Percentiles rank a stretch among this genome's conserved stretches.
Conservation (phyloP, 2,329 filamentous ascomycete species). For the Aspergillus sp. region DNA sequence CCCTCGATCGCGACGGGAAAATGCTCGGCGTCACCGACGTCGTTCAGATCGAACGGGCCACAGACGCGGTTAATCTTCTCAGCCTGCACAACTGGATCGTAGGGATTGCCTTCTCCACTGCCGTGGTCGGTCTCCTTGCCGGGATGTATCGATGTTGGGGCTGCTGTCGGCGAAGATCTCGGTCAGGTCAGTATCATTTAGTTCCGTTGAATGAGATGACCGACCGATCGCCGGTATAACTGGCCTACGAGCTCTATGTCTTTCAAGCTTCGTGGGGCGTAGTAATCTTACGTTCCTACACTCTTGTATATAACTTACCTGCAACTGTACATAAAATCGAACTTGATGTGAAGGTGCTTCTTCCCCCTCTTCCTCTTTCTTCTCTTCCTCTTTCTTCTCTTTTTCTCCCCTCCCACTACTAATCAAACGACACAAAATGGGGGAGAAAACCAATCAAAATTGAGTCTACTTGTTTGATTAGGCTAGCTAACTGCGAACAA, state of each 20-base stretch:
- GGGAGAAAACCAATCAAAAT: too few relatives aligned
- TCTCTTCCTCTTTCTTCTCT: too few relatives aligned
- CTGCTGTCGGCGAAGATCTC: constrained; percentile 3
- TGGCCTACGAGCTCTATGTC: not conserved
- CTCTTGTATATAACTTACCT: too few relatives aligned
- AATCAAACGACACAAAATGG: too few relatives aligned
- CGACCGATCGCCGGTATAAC: not conserved
- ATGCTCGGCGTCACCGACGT: constrained; percentile 17
- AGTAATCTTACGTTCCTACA: not conserved
- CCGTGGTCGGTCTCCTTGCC: constrained; percentile 12
- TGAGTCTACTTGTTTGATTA: too few relatives aligned
- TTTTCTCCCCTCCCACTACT: too few relatives aligned
- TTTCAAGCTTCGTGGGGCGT: not conserved
- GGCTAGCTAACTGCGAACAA: too few relatives aligned
- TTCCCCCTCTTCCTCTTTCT: too few relatives aligned
- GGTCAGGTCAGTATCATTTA: constrained; percentile 15
- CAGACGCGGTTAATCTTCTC: constrained; percentile 2
- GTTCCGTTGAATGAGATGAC: constrained; percentile 14
- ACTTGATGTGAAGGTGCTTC: too few relatives aligned
- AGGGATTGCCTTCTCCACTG: constrained; percentile 10
- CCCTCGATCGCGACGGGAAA: constrained; percentile 18
- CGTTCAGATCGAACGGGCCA: constrained; percentile 9
- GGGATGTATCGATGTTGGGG: constrained; percentile 14
- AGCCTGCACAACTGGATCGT: constrained; percentile 15
- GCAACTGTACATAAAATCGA: too few relatives aligned